Conservation (phyloP, 148 eudicot genomes). For the Rhododendron mucronatum region DNA sequence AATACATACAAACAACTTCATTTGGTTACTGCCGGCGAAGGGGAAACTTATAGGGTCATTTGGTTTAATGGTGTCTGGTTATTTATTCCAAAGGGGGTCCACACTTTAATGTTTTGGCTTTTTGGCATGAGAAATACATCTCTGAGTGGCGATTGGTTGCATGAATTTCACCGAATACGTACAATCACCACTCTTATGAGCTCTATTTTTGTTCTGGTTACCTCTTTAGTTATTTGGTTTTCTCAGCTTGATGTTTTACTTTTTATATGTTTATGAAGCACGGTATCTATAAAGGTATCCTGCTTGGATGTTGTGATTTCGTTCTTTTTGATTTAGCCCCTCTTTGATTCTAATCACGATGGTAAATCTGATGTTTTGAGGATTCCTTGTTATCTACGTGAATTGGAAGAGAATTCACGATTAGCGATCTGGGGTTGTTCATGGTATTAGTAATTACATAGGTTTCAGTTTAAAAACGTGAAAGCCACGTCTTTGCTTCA, state of each 20-base stretch:
- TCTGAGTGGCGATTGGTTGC: not conserved
- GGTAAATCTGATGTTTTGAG: not conserved
- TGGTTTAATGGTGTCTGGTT: not conserved
- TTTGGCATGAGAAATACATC: not conserved
- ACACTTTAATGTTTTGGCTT: not conserved
- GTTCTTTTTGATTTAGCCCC: not conserved
- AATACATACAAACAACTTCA: not conserved
- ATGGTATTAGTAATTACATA: not conserved
- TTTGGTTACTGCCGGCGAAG: not conserved
- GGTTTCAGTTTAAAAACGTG: not conserved
- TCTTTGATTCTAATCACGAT: not conserved
- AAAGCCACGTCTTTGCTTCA: not conserved
- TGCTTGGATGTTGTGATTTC: not conserved
- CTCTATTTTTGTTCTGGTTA: not conserved
- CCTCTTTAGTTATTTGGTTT: not conserved
- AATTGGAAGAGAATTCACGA: not conserved
- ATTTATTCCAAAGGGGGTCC: not conserved
- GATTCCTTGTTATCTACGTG: not conserved
- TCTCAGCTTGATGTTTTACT: not conserved
- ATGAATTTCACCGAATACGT: not conserved
- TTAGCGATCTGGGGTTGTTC: not conserved
- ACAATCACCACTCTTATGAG: not conserved
- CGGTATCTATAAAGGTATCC: not conserved
- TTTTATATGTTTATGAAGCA: not conserved
- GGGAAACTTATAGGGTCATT: not conserved